Evolutionary conservation across 805 yeast species (phyloP).

Genomic region (Candida germanica): DNA sequence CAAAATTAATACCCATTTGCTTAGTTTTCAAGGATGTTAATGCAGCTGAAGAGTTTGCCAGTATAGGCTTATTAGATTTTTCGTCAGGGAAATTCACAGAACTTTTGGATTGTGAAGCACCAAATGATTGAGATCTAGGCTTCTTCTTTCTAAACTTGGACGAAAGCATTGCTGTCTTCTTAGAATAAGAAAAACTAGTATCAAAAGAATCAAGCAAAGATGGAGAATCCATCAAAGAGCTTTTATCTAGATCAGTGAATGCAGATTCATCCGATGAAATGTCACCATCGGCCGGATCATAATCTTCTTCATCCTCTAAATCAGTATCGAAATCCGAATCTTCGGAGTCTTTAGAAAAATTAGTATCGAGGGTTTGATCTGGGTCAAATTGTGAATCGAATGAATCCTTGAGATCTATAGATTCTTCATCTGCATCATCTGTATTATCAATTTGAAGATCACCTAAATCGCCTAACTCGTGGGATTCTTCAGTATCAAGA

Average conservation of each 20-base stretch:
- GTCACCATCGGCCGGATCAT: constrained; percentile 24
- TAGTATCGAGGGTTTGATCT: constrained; percentile 11
- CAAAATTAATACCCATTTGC: constrained; percentile 18
- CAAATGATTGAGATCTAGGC: constrained; percentile 2
- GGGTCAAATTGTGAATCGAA: constrained; percentile 8
- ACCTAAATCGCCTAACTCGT: neutral
- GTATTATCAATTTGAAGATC: neutral
- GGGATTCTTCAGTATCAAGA: neutral
- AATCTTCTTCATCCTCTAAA: constrained; percentile 21
- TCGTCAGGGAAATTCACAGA: constrained; percentile 1
- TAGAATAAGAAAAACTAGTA: constrained; percentile 4
- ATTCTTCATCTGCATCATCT: constrained; percentile 1
- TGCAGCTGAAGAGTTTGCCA: constrained; percentile 1
- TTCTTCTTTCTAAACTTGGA: constrained; percentile 10
- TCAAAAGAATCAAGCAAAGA: constrained; percentile 23
- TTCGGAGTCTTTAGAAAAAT: constrained; percentile 9
- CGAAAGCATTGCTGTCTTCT: constrained; percentile 7
- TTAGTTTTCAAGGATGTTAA: constrained; percentile 5
- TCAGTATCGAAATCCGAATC: constrained; percentile 14
- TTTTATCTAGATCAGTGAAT: constrained; percentile 42
- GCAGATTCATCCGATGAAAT: constrained; percentile 38
- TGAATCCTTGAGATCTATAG: too few relatives aligned
- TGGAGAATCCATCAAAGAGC: constrained; percentile 31
- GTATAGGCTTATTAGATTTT: neutral
- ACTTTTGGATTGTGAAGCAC: constrained; percentile 1